Conservation (phyloP, 2,329 filamentous ascomycete genomes). For the Nemania serpens region DNA sequence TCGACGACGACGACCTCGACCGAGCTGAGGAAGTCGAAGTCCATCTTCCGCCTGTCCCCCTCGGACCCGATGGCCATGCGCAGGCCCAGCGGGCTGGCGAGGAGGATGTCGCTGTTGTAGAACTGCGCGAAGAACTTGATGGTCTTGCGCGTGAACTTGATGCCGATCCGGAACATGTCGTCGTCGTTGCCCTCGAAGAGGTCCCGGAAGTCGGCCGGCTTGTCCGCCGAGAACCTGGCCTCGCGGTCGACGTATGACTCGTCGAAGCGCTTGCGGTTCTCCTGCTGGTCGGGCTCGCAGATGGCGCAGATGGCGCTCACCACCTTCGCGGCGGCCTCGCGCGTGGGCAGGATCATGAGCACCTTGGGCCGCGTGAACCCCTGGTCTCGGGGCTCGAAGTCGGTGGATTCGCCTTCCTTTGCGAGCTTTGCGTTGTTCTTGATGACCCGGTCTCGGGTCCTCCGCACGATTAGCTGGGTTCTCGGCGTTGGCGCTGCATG, state of each 20-base stretch:
- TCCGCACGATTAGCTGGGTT: constrained; percentile 35
- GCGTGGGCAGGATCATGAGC: constrained; percentile 85
- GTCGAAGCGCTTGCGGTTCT: constrained; percentile 91
- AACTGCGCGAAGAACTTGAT: constrained; percentile 95
- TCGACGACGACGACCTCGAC: constrained; percentile 91
- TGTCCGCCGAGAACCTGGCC: constrained; percentile 70
- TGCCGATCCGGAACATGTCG: constrained; percentile 93
- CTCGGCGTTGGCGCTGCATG: background rate
- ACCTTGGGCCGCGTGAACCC: constrained; percentile 95
- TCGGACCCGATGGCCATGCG: constrained; percentile 86
- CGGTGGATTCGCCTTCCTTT: constrained; percentile 65
- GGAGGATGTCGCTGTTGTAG: constrained; percentile 93
- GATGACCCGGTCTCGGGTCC: constrained; percentile 84
- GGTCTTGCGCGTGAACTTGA: constrained; percentile 96
- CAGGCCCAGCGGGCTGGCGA: constrained; percentile 87
- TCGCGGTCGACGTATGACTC: constrained; percentile 77
- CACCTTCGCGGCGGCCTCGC: constrained; percentile 80
- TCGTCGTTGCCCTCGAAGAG: constrained; percentile 95
- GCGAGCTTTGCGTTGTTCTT: constrained; percentile 87
- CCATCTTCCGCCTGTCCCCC: constrained; percentile 68
- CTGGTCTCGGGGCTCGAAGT: constrained; percentile 83
- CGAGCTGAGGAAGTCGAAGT: constrained; percentile 90
- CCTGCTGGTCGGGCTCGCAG: constrained; percentile 85
- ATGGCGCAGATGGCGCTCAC: constrained; percentile 77
- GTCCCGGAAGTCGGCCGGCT: constrained; percentile 84